Evolutionary conservation across 805 yeast genomes (phyloP).

Genomic region (Metahyphopichia silvanorum): DNA sequence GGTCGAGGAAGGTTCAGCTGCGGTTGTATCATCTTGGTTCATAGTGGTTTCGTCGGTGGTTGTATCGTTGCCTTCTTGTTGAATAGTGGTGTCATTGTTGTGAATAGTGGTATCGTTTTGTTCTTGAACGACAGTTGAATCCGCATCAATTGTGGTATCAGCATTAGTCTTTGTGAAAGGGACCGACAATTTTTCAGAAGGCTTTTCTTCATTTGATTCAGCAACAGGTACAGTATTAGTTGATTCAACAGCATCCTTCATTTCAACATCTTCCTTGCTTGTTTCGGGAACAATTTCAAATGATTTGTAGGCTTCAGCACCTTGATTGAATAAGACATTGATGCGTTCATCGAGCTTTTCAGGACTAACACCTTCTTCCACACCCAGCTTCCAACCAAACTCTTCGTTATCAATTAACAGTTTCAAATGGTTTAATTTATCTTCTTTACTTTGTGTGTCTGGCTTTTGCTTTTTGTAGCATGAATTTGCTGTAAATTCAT

Average conservation of each 20-base stretch:
- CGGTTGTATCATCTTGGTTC: constrained; percentile 22
- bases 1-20: constrained; percentile 12
- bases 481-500: constrained; percentile 67
- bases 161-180: constrained; percentile 11
- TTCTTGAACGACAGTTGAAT: constrained; percentile 46
- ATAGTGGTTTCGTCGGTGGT: constrained; percentile 39
- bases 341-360: constrained; percentile 26
- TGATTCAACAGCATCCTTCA: constrained; percentile 3
- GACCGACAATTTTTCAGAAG: constrained; percentile 11
- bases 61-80: constrained; percentile 48
- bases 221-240: constrained; percentile 11
- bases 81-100: constrained; percentile 35
- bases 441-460: constrained; percentile 19
- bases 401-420: constrained; percentile 47
- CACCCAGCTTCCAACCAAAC: constrained; percentile 51
- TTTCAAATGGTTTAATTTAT: constrained; percentile 30
- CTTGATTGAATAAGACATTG: constrained; percentile 34
- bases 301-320: constrained; percentile 27
- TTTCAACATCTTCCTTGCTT: constrained; percentile 13
- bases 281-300: too few species aligned
- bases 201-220: constrained; percentile 7
- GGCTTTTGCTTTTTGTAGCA: constrained; percentile 40
- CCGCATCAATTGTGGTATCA: constrained; percentile 38
- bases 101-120: constrained; percentile 42
- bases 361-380: constrained; percentile 38